These are phyloP conservation scores for Cryptosporidium meleagridis DNA, from an alignment of 169 alveolate genomes.

Conservation along the genomic window DNA sequence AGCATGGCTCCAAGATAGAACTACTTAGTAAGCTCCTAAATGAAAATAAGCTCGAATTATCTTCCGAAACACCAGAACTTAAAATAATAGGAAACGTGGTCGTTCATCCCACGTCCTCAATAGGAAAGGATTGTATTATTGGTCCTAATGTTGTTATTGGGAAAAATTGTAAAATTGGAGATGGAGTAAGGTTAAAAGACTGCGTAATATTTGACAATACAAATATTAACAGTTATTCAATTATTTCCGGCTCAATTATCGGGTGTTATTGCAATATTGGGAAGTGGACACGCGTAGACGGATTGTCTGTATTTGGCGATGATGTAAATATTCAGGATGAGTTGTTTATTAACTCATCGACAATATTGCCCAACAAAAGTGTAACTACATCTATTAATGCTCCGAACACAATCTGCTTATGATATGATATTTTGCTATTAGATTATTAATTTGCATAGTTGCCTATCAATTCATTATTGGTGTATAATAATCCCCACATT, in stretches of 20 bases:
- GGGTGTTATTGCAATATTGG: slow-evolving; percentile 94
- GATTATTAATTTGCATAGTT: not conserved
- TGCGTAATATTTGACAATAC: slow-evolving; percentile 88
- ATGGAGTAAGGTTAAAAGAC: slow-evolving; percentile 91
- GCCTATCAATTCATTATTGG: not conserved
- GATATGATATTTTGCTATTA: not conserved
- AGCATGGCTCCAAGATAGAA: not conserved
- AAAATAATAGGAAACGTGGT: slow-evolving; percentile 80
- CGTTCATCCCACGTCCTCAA: slow-evolving; percentile 82
- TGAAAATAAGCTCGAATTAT: slow-evolving; percentile 20
- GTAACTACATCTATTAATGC: slow-evolving; percentile 10
- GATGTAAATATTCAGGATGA: slow-evolving; percentile 92
- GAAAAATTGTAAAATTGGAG: slow-evolving; percentile 90
- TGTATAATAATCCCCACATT: slow-evolving; percentile 4
- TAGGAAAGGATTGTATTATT: slow-evolving; percentile 87
- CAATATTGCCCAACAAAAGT: slow-evolving; percentile 91
- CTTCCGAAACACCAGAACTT: not conserved
- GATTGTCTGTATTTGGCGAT: slow-evolving; percentile 93
- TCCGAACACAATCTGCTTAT: slow-evolving; percentile 40
- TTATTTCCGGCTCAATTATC: slow-evolving; percentile 89
- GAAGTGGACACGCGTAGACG: slow-evolving; percentile 94
- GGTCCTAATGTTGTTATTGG: slow-evolving; percentile 95
- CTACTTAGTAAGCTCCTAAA: not conserved
- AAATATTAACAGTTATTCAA: slow-evolving; percentile 82
- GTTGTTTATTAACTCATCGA: slow-evolving; percentile 87